A percentile compares a stretch with the other conserved stretches of the same genome.
phyloP scores from a whole-genome alignment of 495 filamentous ascomycete species.

The Podospora comata region DNA sequence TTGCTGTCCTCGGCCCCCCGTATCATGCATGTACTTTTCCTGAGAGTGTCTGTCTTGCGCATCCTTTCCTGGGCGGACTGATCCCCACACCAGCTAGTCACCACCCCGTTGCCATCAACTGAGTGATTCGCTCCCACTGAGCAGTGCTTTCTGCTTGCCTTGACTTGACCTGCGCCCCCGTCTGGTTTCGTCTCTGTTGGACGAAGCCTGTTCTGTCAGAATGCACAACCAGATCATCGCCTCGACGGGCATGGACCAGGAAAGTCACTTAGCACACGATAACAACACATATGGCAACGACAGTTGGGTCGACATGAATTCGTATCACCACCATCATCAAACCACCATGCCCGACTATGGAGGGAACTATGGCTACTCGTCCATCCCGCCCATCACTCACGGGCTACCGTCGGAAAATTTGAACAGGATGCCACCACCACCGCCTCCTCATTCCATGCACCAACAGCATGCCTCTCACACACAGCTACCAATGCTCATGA shows the following conservation, averaged over 20 bases:
- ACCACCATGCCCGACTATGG: constrained; percentile 49
- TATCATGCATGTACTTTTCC: constrained; percentile 34
- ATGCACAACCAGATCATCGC: constrained; percentile 52
- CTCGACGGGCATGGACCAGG: constrained; percentile 48
- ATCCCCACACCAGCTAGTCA: constrained; percentile 23
- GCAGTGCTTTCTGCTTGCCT: constrained; percentile 17
- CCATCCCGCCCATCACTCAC: constrained; percentile 44
- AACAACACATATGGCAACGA: constrained; percentile 38
- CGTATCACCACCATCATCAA: constrained; percentile 38
- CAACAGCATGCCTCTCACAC: constrained; percentile 38
- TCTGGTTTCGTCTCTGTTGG: constrained; percentile 30
- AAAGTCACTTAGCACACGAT: constrained; percentile 47
- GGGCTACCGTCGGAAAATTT: constrained; percentile 47
- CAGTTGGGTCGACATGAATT: constrained; percentile 47
- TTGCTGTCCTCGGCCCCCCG: constrained; percentile 22
- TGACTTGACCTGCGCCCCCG: constrained; percentile 28
- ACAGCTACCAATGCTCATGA: constrained; percentile 57
- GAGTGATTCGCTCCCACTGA: constrained; percentile 20
- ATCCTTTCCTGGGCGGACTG: constrained; percentile 26
- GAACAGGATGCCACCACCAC: constrained; percentile 44
- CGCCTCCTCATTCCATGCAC: constrained; percentile 36
- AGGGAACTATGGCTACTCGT: constrained; percentile 29
- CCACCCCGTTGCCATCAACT: constrained; percentile 17
- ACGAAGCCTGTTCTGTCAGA: constrained; percentile 33
- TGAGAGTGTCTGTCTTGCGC: constrained; percentile 25